These are phyloP conservation scores for Eucalyptus cloeziana DNA, from an alignment of 345 rosid species.

Conservation along the genomic window DNA sequence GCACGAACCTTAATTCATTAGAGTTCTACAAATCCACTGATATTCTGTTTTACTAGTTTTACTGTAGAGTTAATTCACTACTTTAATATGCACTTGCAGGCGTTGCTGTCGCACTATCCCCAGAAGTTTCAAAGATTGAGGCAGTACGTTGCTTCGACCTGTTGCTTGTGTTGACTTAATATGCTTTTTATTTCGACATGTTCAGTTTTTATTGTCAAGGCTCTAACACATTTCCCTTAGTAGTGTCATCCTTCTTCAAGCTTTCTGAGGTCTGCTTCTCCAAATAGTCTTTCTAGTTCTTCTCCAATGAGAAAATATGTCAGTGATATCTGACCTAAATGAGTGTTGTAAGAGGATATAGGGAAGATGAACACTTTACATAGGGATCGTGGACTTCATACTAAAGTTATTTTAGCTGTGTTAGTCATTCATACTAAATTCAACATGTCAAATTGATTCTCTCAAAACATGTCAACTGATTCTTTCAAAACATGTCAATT, in stretches of 20 bases:
- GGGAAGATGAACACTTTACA: neutral
- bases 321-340: neutral
- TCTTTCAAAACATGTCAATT: neutral
- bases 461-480: neutral
- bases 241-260: neutral
- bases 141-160: conserved; percentile 20
- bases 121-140: conserved; percentile 52
- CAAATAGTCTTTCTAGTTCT: neutral
- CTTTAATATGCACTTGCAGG: conserved; percentile 26
- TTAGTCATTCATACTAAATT: neutral
- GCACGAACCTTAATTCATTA: neutral
- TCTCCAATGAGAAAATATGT: neutral
- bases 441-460: neutral
- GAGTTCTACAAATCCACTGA: neutral
- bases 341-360: neutral
- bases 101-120: conserved; percentile 53
- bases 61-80: neutral
- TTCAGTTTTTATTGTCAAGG: neutral
- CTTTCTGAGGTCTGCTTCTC: neutral
- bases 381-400: neutral
- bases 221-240: neutral
- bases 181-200: neutral
- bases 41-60: neutral
- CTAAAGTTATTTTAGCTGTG: neutral
- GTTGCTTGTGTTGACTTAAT: neutral